phyloP scores from a whole-genome alignment of 495 filamentous ascomycete genomes.

The Tuber borchii region DNA sequence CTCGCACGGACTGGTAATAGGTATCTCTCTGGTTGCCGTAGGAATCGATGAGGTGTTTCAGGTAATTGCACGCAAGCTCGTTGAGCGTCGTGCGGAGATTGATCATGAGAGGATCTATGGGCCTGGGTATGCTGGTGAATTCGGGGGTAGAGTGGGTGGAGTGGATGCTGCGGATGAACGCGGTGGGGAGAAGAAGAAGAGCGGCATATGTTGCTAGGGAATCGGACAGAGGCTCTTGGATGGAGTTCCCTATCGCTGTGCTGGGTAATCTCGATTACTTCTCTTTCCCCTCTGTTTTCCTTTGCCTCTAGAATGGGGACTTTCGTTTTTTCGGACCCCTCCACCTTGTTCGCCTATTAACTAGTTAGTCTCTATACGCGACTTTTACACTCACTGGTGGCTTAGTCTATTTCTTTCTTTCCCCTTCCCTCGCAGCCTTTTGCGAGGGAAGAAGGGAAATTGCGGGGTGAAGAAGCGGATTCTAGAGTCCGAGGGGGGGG shows the following conservation, averaged over 20 bases:
- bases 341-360: neutral
- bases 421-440: neutral
- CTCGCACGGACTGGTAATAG: conserved; percentile 1
- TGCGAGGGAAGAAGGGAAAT: neutral
- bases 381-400: neutral
- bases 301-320: neutral
- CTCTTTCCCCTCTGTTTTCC: neutral
- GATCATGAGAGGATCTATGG: conserved; percentile 32
- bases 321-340: neutral
- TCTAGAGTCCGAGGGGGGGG: neutral
- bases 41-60: conserved; percentile 93
- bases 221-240: neutral
- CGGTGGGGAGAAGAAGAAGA: conserved; percentile 24
- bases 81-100: conserved; percentile 55
- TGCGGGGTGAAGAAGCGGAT: neutral
- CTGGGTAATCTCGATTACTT: neutral
- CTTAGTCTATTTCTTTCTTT: neutral
- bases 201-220: conserved; percentile 35
- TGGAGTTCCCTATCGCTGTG: neutral
- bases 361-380: neutral
- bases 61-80: conserved; percentile 87
- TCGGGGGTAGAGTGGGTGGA: conserved; percentile 14
- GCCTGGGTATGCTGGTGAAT: conserved; percentile 16
- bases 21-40: neutral
- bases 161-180: conserved; percentile 20